Evolutionary conservation across 129 eudicot genomes (phyloP), one percentile per base, ranked within the genome.

Genomic region (Chrysanthemum seticuspe): DNA sequence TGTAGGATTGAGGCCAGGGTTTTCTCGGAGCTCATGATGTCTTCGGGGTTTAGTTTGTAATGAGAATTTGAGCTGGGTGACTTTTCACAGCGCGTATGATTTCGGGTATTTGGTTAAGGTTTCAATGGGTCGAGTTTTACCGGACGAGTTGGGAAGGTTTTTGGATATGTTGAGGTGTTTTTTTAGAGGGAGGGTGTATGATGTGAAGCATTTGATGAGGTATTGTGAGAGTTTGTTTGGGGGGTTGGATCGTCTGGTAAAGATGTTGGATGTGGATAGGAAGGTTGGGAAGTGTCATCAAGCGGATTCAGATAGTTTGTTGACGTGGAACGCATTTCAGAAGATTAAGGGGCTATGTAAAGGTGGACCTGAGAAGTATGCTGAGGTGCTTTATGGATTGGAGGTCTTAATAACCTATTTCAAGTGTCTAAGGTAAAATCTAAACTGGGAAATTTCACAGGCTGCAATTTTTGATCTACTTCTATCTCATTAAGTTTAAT

Each of bases 21-120:
- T 13, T 91, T 91, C 49, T 86, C 85, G 0, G 86, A 91, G 83
- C 31, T 88, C 71, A 74, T 91, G 93, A 85, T 86, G 91, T 68
- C 85, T 0, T 88, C 96, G n/a, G 0, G 97, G 96, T 3, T 75
- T 92, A 0, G 86, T 92, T 0, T 83, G 92, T 73, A 84, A 87
- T 21, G 87, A 84, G 0, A 21, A 34, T 2, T 89, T 89, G 25
- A 82, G 75, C 27, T 92, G 95, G 88, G 83, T 92, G 5, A 87
- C 94, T 3, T 92, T 92, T 54, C 97, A 92, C 34, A 76, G 97
- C 50, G 96, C 89, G 2, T 87, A 92, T 63, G 97, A 92, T 80
- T 92, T 92, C 13, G 97, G 89, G 0, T 89, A 86, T 75, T 67
- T 92, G 74, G 76, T 86, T 23, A 92, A 89, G 85, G 56, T 85